These are phyloP conservation scores for Poa pratensis DNA, from an alignment of 176 grass and related monocot species.

Conservation along the genomic window DNA sequence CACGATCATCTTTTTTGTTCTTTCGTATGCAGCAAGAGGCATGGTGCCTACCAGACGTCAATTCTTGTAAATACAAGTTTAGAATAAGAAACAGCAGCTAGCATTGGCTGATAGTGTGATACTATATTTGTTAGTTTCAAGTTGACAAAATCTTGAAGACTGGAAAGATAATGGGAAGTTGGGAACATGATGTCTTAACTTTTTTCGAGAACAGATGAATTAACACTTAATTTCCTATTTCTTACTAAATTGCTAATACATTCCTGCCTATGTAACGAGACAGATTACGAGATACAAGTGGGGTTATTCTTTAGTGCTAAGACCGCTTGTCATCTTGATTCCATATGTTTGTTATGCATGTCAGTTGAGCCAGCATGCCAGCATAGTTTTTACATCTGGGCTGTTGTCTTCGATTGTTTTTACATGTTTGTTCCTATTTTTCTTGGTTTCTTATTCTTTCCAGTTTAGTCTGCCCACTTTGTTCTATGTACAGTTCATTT, in stretches of 20 bases:
- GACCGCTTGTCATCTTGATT: slow-evolving; percentile 20
- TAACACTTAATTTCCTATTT: background rate
- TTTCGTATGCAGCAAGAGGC: background rate
- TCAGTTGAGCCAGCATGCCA: background rate
- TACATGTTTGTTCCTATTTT: background rate
- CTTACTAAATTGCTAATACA: background rate
- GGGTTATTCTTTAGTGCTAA: slow-evolving; percentile 3
- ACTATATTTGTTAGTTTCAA: slow-evolving; percentile 30
- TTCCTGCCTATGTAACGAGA: background rate
- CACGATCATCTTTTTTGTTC: background rate
- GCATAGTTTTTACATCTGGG: background rate
- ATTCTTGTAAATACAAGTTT: slow-evolving; percentile 9
- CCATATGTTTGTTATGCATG: background rate
- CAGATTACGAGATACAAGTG: background rate
- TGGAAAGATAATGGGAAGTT: background rate
- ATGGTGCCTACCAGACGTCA: background rate
- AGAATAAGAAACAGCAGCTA: background rate
- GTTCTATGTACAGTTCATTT: slow-evolving; percentile 18
- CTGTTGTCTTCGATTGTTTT: background rate
- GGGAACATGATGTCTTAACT: background rate
- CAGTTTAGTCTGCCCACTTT: background rate
- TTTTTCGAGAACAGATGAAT: slow-evolving; percentile 17
- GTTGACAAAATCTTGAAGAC: background rate
- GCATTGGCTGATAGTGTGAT: background rate
- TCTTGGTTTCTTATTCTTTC: background rate